Percentiles rank a stretch among this genome's conserved stretches.
Evolutionary conservation across 1,284 basidiomycete species (phyloP).

Genomic region (Gomphus bonarii): DNA sequence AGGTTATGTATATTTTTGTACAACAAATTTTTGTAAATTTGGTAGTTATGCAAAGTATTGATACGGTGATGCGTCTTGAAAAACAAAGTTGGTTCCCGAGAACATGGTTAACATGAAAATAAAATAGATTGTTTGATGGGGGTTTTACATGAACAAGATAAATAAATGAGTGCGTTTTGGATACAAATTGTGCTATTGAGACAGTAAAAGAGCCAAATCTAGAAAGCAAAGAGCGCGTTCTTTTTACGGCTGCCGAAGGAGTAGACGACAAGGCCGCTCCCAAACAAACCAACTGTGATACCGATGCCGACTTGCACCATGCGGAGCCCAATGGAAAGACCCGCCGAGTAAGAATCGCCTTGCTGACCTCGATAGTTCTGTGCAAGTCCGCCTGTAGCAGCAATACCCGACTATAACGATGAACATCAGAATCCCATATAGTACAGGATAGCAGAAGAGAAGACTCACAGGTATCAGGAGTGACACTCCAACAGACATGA

Average conservation of each 20-base stretch:
- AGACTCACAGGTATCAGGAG: constrained; percentile 65
- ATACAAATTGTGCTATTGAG: too few species aligned
- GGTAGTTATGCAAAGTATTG: too few species aligned
- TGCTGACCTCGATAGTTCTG: constrained; percentile 52
- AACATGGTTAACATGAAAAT: too few species aligned
- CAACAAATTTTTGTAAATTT: not conserved
- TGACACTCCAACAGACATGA: constrained; percentile 83
- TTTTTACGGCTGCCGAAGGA: too few species aligned
- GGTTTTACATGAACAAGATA: too few species aligned
- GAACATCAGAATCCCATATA: not conserved
- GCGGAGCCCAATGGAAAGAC: constrained; percentile 65
- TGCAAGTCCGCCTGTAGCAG: constrained; percentile 66
- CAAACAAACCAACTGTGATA: constrained; percentile 85
- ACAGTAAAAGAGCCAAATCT: constrained; percentile 3
- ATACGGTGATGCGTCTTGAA: too few species aligned
- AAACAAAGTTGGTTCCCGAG: too few species aligned
- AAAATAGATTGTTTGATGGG: too few species aligned
- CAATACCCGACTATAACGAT: constrained; percentile 61
- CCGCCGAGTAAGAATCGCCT: constrained; percentile 35
- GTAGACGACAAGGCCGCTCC: constrained; percentile 81
- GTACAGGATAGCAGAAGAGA: constrained; percentile 3
- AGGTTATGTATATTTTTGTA: not conserved
- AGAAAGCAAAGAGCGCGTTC: constrained; percentile 80
- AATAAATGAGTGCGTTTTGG: too few species aligned
- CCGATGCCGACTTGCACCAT: constrained; percentile 87